These are phyloP conservation scores for Pleoardoris graminearum DNA, from an alignment of 2,329 filamentous ascomycete genomes.

Conservation along the genomic window DNA sequence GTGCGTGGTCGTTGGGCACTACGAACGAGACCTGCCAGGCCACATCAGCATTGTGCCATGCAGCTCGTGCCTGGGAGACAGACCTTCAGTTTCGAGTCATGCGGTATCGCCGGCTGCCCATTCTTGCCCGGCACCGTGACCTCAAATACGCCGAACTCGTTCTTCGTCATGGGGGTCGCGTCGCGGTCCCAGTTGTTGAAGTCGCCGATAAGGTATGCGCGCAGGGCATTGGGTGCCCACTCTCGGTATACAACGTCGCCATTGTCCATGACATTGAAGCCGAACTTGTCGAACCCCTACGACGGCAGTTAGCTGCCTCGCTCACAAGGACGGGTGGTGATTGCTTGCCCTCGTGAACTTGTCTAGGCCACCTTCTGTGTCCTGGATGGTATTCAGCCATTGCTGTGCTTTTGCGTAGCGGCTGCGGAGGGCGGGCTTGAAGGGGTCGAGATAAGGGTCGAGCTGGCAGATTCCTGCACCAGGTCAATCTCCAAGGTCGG, in stretches of 20 bases:
- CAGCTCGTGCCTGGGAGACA: slow-evolving; percentile 15
- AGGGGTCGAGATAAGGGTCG: slow-evolving; percentile 88
- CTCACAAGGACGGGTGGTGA: neutral
- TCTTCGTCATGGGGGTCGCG: slow-evolving; percentile 84
- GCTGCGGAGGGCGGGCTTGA: slow-evolving; percentile 73
- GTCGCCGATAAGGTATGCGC: slow-evolving; percentile 87
- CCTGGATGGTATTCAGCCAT: slow-evolving; percentile 84
- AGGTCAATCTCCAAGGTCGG: slow-evolving; percentile 27
- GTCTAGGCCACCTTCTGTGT: slow-evolving; percentile 84
- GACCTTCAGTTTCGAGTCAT: slow-evolving; percentile 97
- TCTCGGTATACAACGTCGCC: slow-evolving; percentile 90
- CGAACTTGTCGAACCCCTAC: slow-evolving; percentile 83
- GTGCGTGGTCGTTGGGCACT: slow-evolving; percentile 71
- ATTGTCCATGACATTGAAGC: slow-evolving; percentile 78
- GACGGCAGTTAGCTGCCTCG: slow-evolving; percentile 20
- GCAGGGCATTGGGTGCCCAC: slow-evolving; percentile 89
- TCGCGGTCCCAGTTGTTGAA: slow-evolving; percentile 92
- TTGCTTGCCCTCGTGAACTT: slow-evolving; percentile 78
- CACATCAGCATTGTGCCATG: slow-evolving; percentile 10
- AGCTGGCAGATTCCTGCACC: slow-evolving; percentile 78
- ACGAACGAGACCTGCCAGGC: slow-evolving; percentile 74
- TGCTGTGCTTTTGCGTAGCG: slow-evolving; percentile 78
- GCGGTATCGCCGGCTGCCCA: slow-evolving; percentile 78
- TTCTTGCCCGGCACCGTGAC: slow-evolving; percentile 73
- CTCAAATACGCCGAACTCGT: slow-evolving; percentile 84